These are phyloP conservation scores for Viola odorata DNA, from an alignment of 345 rosid genomes.

Conservation along the genomic window DNA sequence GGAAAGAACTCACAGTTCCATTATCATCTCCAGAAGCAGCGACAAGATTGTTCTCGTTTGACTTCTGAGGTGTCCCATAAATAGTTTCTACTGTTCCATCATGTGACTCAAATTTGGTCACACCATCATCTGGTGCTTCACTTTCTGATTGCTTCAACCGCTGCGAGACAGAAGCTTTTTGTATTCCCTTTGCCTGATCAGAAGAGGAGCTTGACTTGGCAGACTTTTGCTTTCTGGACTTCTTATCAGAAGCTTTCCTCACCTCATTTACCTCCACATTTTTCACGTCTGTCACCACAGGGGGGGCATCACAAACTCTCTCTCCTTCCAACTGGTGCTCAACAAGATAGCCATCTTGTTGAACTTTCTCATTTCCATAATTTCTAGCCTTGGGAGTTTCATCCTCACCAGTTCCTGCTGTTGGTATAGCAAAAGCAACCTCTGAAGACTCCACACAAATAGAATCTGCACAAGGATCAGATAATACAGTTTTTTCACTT, in stretches of 20 bases:
- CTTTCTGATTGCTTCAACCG: constrained; percentile 42
- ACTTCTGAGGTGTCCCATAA: constrained; percentile 23
- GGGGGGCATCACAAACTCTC: constrained; percentile 25
- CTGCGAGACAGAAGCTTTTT: constrained; percentile 34
- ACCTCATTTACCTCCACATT: constrained; percentile 48
- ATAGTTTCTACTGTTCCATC: constrained; percentile 16
- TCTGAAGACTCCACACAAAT: constrained; percentile 14
- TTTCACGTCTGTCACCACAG: constrained; percentile 35
- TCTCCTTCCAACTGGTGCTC: constrained; percentile 35
- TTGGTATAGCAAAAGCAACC: constrained; percentile 17
- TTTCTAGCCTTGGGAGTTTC: constrained; percentile 22
- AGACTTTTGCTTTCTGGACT: constrained; percentile 73
- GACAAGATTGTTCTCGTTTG: constrained; percentile 25
- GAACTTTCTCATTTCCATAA: constrained; percentile 23
- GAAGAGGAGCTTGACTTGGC: constrained; percentile 40
- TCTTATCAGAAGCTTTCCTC: constrained; percentile 70
- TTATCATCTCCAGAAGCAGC: constrained; percentile 32
- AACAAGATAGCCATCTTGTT: constrained; percentile 14
- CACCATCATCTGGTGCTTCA: constrained; percentile 32
- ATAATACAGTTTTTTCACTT: constrained; percentile 25
- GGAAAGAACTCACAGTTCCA: constrained; percentile 12
- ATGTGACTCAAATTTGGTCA: constrained; percentile 21
- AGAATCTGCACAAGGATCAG: constrained; percentile 16
- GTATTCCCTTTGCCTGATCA: constrained; percentile 48
- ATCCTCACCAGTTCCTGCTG: constrained; percentile 25